Evolutionary conservation across 1,284 basidiomycete genomes (phyloP).

Genomic region (Amylostereum areolatum): DNA sequence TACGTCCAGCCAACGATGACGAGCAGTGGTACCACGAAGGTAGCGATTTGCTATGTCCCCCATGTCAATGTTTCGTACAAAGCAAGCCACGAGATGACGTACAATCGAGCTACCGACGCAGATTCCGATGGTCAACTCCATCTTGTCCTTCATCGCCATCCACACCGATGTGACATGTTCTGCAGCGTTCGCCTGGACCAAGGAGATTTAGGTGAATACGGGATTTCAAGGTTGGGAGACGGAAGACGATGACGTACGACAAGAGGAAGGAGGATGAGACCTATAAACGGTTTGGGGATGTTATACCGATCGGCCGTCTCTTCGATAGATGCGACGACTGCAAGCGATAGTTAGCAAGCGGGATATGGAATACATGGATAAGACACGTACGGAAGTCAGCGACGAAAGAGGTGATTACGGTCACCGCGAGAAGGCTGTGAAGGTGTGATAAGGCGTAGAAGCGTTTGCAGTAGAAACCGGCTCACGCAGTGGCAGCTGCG

Average conservation of each 20-base stretch:
- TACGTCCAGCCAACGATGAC: constrained; percentile 81
- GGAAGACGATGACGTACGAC: constrained; percentile 40
- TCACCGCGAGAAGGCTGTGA: constrained; percentile 55
- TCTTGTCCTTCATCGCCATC: constrained; percentile 88
- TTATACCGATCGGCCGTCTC: constrained; percentile 76
- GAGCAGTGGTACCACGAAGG: constrained; percentile 81
- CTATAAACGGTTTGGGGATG: constrained; percentile 82
- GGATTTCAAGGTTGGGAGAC: neutral
- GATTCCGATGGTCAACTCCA: constrained; percentile 85
- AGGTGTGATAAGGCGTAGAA: constrained; percentile 2
- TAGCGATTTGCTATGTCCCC: constrained; percentile 70
- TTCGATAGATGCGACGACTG: constrained; percentile 87
- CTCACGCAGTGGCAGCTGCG: constrained; percentile 55
- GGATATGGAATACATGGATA: neutral
- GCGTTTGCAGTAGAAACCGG: neutral
- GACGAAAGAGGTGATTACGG: constrained; percentile 80
- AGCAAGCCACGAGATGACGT: constrained; percentile 21
- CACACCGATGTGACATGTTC: constrained; percentile 81
- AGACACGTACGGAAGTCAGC: constrained; percentile 65
- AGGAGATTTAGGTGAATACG: neutral
- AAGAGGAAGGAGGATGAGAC: constrained; percentile 67
- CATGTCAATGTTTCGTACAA: neutral
- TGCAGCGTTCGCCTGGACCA: constrained; percentile 62
- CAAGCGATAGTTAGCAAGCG: neutral
- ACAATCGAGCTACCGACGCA: constrained; percentile 89